Percentiles rank a stretch among this genome's conserved stretches.
phyloP scores from a whole-genome alignment of 2,329 filamentous ascomycete species.

The Magnaporthiopsis incrustans region DNA sequence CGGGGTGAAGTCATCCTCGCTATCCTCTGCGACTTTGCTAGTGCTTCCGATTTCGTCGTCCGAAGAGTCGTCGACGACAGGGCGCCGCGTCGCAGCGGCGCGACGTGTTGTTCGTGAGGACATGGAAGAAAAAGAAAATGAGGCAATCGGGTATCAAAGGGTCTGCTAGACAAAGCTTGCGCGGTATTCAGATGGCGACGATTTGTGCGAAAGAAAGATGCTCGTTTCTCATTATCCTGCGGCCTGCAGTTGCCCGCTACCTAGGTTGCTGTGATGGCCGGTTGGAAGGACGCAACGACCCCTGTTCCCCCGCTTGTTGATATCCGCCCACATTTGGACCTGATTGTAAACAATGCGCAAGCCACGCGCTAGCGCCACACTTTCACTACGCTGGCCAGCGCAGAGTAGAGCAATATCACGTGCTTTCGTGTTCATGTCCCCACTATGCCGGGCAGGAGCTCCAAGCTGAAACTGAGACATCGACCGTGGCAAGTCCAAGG shows the following conservation, averaged over 20 bases:
- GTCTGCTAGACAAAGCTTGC: background rate
- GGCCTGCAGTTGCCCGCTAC: conserved; percentile 2
- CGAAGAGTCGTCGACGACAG: conserved; percentile 62
- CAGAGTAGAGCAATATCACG: conserved; percentile 1
- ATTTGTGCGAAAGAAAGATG: conserved; percentile 1
- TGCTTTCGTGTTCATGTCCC: conserved; percentile 9
- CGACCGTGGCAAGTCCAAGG: background rate
- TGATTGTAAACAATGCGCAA: conserved; percentile 16
- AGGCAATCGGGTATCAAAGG: background rate
- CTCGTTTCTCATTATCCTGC: background rate
- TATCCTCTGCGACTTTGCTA: conserved; percentile 48
- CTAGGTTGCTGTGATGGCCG: background rate
- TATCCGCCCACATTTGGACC: conserved; percentile 12
- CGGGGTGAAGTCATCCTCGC: conserved; percentile 73
- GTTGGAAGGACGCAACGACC: background rate
- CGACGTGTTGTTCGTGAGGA: conserved; percentile 35
- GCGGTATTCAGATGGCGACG: background rate
- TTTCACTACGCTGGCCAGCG: background rate
- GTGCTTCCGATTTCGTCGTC: conserved; percentile 62
- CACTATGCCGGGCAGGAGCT: background rate
- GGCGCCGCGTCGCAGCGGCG: conserved; percentile 51
- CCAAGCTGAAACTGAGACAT: background rate
- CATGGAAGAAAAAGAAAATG: conserved; percentile 18
- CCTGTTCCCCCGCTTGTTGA: conserved; percentile 19
- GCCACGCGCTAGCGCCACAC: conserved; percentile 1